These are phyloP conservation scores for Babesia bovis DNA, from an alignment of 169 alveolate genomes.

Conservation along the genomic window DNA sequence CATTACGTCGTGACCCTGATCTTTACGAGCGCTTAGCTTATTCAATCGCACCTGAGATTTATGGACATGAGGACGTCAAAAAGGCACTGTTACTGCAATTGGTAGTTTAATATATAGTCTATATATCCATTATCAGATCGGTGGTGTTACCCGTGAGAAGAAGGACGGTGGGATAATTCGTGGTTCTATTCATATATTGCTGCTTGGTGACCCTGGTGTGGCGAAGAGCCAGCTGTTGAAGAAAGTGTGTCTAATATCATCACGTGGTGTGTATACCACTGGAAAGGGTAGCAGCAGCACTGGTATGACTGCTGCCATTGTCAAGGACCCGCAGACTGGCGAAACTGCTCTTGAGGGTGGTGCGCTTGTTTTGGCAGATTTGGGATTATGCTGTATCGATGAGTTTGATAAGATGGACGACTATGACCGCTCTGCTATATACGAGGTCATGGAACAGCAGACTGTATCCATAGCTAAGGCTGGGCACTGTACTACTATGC, in stretches of 20 bases:
- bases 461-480: slow-evolving; percentile 98
- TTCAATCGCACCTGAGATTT: slow-evolving; percentile 96
- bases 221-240: slow-evolving; percentile 95
- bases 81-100: slow-evolving; percentile 90
- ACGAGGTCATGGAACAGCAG: slow-evolving; percentile 98
- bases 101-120: slow-evolving; percentile 53
- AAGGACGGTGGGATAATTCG: slow-evolving; percentile 95
- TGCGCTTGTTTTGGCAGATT: slow-evolving; percentile 95
- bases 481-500: slow-evolving; percentile 85
- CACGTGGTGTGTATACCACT: slow-evolving; percentile 92
- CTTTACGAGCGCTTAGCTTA: slow-evolving; percentile 89
- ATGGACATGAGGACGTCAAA: slow-evolving; percentile 95
- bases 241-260: slow-evolving; percentile 86
- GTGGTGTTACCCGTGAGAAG: slow-evolving; percentile 91
- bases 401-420: slow-evolving; percentile 98
- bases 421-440: slow-evolving; percentile 94
- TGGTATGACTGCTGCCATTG: slow-evolving; percentile 98
- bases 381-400: slow-evolving; percentile 97
- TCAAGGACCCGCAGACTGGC: slow-evolving; percentile 91
- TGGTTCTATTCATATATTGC: slow-evolving; percentile 96
- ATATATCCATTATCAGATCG: slow-evolving; percentile 67
- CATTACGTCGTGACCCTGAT: slow-evolving; percentile 75
- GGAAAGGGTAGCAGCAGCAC: slow-evolving; percentile 96
- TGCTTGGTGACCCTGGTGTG: slow-evolving; percentile 98
- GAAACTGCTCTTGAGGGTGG: slow-evolving; percentile 96